Evolutionary conservation across 1,284 basidiomycete genomes (phyloP).

Genomic region (Ceratobasidium sp.): DNA sequence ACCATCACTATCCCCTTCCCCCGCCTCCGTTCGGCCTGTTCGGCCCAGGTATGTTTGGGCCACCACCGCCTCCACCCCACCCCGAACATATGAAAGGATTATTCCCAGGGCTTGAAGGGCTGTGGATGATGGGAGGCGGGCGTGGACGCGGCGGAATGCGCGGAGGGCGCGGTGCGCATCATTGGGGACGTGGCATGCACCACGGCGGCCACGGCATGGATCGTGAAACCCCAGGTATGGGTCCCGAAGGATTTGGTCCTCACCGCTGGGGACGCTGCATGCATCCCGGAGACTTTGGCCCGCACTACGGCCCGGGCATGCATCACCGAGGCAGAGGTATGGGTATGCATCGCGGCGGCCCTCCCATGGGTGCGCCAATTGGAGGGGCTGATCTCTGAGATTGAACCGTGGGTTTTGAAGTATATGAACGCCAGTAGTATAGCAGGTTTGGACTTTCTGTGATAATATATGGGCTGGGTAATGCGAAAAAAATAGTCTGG

Average conservation of each 20-base stretch:
- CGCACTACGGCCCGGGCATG: slow-evolving; percentile 16
- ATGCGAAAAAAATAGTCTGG: too few relatives aligned
- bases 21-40: slow-evolving; percentile 14
- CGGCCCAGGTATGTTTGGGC: slow-evolving; percentile 16
- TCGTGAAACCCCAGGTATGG: slow-evolving; percentile 15
- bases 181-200: slow-evolving; percentile 1
- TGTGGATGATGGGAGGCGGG: not conserved
- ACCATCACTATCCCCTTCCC: not conserved
- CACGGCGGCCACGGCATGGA: slow-evolving; percentile 1
- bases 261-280: not conserved
- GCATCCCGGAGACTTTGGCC: slow-evolving; percentile 1
- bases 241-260: not conserved
- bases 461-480: too few relatives aligned
- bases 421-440: not conserved
- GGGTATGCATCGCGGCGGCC: slow-evolving; percentile 8
- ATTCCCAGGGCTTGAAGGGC: slow-evolving; percentile 5
- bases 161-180: slow-evolving; percentile 5
- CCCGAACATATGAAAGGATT: slow-evolving; percentile 1
- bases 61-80: slow-evolving; percentile 4
- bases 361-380: slow-evolving; percentile 4
- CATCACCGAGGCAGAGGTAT: not conserved
- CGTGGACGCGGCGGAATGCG: slow-evolving; percentile 10
- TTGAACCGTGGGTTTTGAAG: too few relatives aligned
- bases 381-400: slow-evolving; percentile 11
- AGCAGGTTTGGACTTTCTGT: not conserved